Evolutionary conservation across 148 eudicot species (phyloP), one percentile per base, ranked within the genome.

Genomic region (Simmondsia chinensis): DNA sequence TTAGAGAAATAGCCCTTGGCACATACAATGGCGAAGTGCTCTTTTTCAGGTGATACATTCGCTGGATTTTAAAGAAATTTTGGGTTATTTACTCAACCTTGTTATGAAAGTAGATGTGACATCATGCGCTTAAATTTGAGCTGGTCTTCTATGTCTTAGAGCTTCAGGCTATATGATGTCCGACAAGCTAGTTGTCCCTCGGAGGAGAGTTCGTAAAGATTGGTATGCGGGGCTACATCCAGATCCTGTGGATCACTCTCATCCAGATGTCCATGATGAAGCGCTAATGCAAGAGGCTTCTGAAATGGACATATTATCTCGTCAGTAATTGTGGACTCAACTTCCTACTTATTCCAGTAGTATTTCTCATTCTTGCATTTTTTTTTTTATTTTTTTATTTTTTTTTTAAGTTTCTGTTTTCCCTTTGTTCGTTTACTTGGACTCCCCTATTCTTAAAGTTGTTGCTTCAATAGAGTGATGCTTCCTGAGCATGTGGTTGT

Each of bases 11-110:
- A 60, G 94, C 84, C 42, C 64, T 93, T 72, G 99, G 82, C 54
- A 93, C 96, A 11, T 86, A 86, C 67, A 82, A 93, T 49, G 99
- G 99, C 2, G 94, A 93, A 65, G 94, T 93, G 33, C 80, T 93
- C 38, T 93, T 93, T 72, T 93, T 86, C 69, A 80, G 99, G 99
- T 93, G 45, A 57, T 33, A 5, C 6, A 17, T 30, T 28, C 31
- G 6, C 9, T 28, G 6, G 31, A n/a, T n/a, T n/a, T n/a, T n/a
- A n/a, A n/a, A n/a, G n/a, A n/a, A n/a, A n/a, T n/a, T n/a, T n/a
- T n/a, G n/a, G 45, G 5, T 5, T 40, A 4, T 40, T 10, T 20
- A 20, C 11, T 44, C 25, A 28, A 16, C 36, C 5, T 17, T 29
- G 5, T n/a, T 26, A 17, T 46, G 36, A 7, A 16, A 10, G 39